Base-by-base conservation (phyloP, 345 rosid genomes). In the Syzygium aqueum region DNA sequence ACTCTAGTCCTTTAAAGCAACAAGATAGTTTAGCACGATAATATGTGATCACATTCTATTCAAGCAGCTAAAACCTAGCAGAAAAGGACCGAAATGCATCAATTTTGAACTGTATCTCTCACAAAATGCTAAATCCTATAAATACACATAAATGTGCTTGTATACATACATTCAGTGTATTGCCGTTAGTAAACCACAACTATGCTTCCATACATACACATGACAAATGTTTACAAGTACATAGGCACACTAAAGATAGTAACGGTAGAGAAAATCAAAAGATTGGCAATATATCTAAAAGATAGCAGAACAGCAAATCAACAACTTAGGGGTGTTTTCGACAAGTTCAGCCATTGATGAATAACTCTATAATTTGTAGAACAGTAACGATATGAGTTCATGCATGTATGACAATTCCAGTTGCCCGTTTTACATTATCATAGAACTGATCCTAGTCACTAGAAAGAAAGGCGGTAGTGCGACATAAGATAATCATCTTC, bases 1-100 rank as follows among this genome's bases (percentile, higher is more conserved):
- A 96, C 98, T 87, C 96, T 96, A 85, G 92, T 93, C 98, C 96
- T 94, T 84, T 63, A 85, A 91, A 88, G 82, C 40, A 90, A 90
- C 86, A 30, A 90, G 33, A 83, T 50, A 82, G 89, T 77, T 88
- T 87, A 92, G 87, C 89, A 73, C 89, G 87, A 84, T 87, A 85
- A 85, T 63, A 52, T 40, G 85, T 52, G 73, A 89, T 28, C 43
- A 49, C 84, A 85, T 49, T 25, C 49, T 73, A 63, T 28, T 53
- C 28, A 28, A 56, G 28, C 40, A 67, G n/a, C 53, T 15, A 84
- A 86, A 53, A 80, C 14, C 33, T 27, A 40, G 67, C 61, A 30
- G 85, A 53, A 33, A 78, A 11, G 49, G 65, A 25, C 37, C 30
- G 2, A 87, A 61, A 53, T 63, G 17, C 11, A 51, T 33, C 51